Evolutionary conservation across 306 rosid genomes (phyloP).

Genomic region (Quercus gilva): DNA sequence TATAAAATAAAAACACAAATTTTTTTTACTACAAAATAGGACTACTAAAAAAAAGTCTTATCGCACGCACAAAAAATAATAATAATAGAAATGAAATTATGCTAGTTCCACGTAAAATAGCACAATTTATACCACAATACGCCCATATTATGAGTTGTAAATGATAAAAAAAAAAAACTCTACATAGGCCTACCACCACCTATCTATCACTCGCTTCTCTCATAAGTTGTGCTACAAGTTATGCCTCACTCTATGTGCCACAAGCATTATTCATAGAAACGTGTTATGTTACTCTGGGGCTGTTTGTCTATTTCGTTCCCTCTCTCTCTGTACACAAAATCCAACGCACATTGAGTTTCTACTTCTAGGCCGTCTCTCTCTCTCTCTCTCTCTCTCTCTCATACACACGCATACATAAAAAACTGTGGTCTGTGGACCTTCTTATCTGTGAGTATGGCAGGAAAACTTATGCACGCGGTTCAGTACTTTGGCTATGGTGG

Average conservation of each 20-base stretch:
- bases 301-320: too few species aligned
- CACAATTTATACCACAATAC: accelerated
- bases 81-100: accelerated
- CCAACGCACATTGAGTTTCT: too few species aligned
- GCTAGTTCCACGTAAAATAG: accelerated
- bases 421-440: background rate
- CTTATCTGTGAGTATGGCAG: background rate
- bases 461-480: background rate
- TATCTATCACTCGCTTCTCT: accelerated
- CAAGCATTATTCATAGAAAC: too few species aligned
- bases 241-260: accelerated
- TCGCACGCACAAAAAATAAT: accelerated
- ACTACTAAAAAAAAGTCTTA: too few species aligned
- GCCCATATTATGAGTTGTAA: accelerated
- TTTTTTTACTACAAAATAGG: too few species aligned
- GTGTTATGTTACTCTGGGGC: too few species aligned
- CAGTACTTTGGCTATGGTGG: background rate
- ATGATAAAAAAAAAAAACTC: accelerated
- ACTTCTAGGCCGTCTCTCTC: background rate
- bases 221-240: accelerated
- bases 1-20: too few species aligned
- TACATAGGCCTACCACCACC: accelerated
- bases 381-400: background rate
- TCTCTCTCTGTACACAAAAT: too few species aligned
- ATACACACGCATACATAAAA: too few species aligned